Evolutionary conservation across 164 flowering plant genomes (phyloP), one percentile per base, ranked within the genome.

Genomic region (Berberis thunbergii): DNA sequence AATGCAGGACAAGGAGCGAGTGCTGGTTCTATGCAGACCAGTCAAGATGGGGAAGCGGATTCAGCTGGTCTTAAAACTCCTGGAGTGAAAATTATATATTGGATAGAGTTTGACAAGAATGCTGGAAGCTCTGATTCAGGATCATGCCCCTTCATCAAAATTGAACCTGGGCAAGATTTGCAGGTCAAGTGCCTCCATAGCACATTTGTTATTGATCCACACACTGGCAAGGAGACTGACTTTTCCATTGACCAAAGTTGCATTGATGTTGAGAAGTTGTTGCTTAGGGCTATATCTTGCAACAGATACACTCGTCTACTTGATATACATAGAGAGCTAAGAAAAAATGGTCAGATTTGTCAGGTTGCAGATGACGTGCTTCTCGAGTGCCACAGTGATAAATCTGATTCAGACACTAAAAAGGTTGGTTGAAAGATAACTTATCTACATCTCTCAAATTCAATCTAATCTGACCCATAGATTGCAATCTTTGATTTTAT

Each of bases 191-290:
- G 96, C 75, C 46, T 74, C 57, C 97, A 91, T 70, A 85, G 92
- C 72, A 68, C 92, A 70, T 91, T 91, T 79, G 83, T 89, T 48
- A 73, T 95, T 61, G 97, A 95, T 72, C 97, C 96, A 48, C 63
- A 66, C 61, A 87, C 89, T 57, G 87, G 86, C 59, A 89, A 80
- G 75, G 97, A 94, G 76, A 96, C 97, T 10, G 89, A 89, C 46
- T 74, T 94, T 69, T 78, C 77, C 48, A 86, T 94, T 63, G 81
- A 87, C 63, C 93, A 79, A 67, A 84, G 86, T 75, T 87, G 90
- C 74, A 91, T 94, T 78, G 97, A 94, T 76, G 90, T 94, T 68
- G 99, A 94, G 77, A 82, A 81, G 67, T 73, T 94, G 76, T 81
- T 94, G 57, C 77, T 91, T 45, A 85, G 81, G 72, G 96, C 91